Base-by-base conservation (phyloP, 2,329 filamentous ascomycete genomes). In the Orbilia oligospora region DNA sequence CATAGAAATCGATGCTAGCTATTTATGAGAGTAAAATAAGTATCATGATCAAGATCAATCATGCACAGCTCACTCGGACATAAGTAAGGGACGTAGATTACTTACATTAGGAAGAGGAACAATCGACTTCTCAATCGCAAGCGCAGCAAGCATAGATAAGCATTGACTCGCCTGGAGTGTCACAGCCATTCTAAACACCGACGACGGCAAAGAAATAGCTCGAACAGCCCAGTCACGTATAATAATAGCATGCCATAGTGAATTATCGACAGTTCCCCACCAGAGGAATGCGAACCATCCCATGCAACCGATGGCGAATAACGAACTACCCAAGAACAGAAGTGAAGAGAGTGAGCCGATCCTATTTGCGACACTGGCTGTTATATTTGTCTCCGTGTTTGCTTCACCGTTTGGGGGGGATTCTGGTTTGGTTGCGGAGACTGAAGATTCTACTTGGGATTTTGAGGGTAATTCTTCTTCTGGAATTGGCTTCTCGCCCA, bases 251-350 rank as follows among this genome's bases (percentile, higher is more conserved):
- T 61, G 48, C 70, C 70, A 73, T 22, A 49, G 3, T 10, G 1
- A n/a, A 24, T 67, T 73, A 10, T 73, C 51, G 2, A 41, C 18
- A 2, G 44, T 61, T 5, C 70, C 70, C 61, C 63, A 73, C 70
- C 63, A 73, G n/a, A 73, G 48, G 22, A 73, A 73, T 0, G 70
- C 61, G 30, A 73, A 66, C 61, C 61, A 73, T 22, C 61, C 70
- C 63, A 73, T 66, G 46, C 61, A 66, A 12, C 20, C 68, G 20
- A 71, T 30, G 9, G 58, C 18, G 10, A 73, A 66, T 33, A 67
- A 2, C 2, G 63, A 61, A 18, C 70, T 67, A 10, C 48, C 61
- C 10, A 67, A 2, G 12, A 73, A 73, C 0, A 73, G 51, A 30
- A 67, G 2, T 6, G 48, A 44, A 9, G 55, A 20, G 51, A 63